Evolutionary conservation across 768 basidiomycete genomes (phyloP).

Genomic region (Neoboletus subvelutipes): DNA sequence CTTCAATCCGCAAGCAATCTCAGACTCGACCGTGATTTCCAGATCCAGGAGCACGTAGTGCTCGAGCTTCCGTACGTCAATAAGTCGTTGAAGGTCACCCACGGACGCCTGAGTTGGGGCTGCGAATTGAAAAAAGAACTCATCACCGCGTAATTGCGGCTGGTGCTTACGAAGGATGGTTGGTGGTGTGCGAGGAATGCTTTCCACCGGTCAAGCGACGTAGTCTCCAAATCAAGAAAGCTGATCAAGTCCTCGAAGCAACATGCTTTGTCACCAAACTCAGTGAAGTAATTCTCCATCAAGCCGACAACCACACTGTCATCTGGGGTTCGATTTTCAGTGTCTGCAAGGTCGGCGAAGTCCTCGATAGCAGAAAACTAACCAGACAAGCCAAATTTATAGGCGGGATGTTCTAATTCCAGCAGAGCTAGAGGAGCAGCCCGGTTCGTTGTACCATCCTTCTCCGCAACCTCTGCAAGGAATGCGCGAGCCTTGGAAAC

Average conservation of each 20-base stretch:
- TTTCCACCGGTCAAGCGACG: conserved; percentile 51
- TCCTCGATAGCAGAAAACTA: conserved; percentile 14
- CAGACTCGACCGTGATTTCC: conserved; percentile 56
- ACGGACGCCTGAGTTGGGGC: conserved; percentile 42
- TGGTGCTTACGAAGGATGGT: conserved; percentile 46
- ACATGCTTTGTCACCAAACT: conserved; percentile 77
- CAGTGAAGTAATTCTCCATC: conserved; percentile 66
- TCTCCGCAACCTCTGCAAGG: conserved; percentile 54
- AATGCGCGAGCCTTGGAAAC: conserved; percentile 48
- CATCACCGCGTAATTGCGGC: conserved; percentile 6
- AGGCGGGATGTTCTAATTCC: conserved; percentile 68
- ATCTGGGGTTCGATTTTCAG: conserved; percentile 39
- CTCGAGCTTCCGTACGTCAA: conserved; percentile 74
- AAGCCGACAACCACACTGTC: conserved; percentile 42
- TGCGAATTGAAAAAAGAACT: conserved; percentile 18
- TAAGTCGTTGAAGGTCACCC: conserved; percentile 59
- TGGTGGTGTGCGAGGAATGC: conserved; percentile 50
- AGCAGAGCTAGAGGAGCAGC: conserved; percentile 71
- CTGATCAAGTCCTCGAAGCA: conserved; percentile 84
- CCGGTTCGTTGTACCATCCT: conserved; percentile 72
- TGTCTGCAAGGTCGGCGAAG: not conserved
- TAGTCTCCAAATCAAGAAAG: conserved; percentile 53
- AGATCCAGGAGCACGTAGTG: conserved; percentile 54
- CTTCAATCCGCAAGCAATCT: conserved; percentile 48
- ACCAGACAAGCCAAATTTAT: conserved; percentile 46